A percentile compares a stretch with the other conserved stretches of the same genome.
These are phyloP conservation scores for Cystobasidiaceae sp. DNA, from an alignment of 1,284 basidiomycete genomes.

Conservation along the genomic window DNA sequence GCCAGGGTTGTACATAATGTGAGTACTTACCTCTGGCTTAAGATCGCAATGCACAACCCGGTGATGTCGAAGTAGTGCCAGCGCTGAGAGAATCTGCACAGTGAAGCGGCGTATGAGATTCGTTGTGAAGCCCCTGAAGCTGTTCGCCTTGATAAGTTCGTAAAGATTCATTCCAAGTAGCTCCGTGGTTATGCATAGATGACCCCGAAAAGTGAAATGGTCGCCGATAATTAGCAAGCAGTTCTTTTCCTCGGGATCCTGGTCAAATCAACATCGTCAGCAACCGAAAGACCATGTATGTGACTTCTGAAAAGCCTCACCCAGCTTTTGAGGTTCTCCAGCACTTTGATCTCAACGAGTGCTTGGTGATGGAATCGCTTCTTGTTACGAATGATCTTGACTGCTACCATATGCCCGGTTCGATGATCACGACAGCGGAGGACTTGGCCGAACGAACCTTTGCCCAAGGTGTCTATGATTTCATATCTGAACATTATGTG, in stretches of 20 bases:
- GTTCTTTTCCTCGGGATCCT: constrained; percentile 95
- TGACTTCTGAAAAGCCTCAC: constrained; percentile 51
- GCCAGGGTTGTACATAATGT: neutral
- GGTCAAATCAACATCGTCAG: neutral
- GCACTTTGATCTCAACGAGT: constrained; percentile 95
- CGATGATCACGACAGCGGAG: constrained; percentile 92
- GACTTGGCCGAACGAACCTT: constrained; percentile 98
- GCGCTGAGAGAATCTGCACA: constrained; percentile 84
- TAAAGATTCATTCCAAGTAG: constrained; percentile 97
- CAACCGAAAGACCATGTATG: neutral
- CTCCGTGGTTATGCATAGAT: constrained; percentile 98
- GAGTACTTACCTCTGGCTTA: constrained; percentile 77
- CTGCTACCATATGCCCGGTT: constrained; percentile 91
- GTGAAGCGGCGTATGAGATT: constrained; percentile 92
- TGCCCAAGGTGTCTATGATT: constrained; percentile 83
- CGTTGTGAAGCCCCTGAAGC: constrained; percentile 94
- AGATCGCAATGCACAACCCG: constrained; percentile 99
- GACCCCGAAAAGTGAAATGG: constrained; percentile 95
- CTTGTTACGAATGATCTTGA: constrained; percentile 99
- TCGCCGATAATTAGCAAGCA: constrained; percentile 98
- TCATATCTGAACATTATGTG: constrained; percentile 97
- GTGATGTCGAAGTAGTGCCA: constrained; percentile 90
- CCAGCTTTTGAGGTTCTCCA: constrained; percentile 95
- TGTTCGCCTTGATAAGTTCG: constrained; percentile 98
- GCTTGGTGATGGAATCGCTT: constrained; percentile 99